Base-by-base conservation (phyloP, 192 early-diverging fungal genomes). In the Coemansia sp. region DNA sequence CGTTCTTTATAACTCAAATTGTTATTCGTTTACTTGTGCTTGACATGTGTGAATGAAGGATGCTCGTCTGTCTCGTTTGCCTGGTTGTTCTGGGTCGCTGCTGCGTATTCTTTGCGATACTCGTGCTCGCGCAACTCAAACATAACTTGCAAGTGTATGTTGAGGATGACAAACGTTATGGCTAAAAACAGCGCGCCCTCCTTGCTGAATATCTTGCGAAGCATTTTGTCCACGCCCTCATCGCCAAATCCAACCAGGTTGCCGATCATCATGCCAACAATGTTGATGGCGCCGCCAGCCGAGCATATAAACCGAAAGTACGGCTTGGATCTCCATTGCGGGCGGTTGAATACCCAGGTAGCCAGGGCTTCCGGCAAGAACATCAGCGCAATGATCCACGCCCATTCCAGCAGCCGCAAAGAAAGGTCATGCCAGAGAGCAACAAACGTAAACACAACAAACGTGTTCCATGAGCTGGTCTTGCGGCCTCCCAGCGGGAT, bases 241-340 rank as follows among this genome's bases (percentile, higher is more conserved):
- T 94, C 74, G 1, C 95, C 95, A 50, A 98, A 99, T 3, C 96
- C 96, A n/a, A 99, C 89, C 38, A 99, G 63, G 62, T 99, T 99
- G 6, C 90, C 96, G 46, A 84, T 74, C 86, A 97, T 94, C 96
- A 97, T 96, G 58, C 88, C 73, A 15, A 90, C 63, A n/a, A 99
- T 92, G 66, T 97, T 97, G 12, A 84, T 50, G 3, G 89, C 86
- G 14, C 83, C 91, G 34, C 93, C 96, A 5, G 82, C 5, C 0
- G 88, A 93, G 64, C 91, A 90, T 9, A 95, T n/a, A 52, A 87
- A 81, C 0, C 91, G 81, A 58, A 87, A 93, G 46, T 85, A 83
- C 20, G 72, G 75, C 51, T 64, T 41, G 9, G 51, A 12, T 15
- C 58, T 18, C 64, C 58, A 77, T 40, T 38, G 40, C 3, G 71